A percentile compares a stretch with the other conserved stretches of the same genome.
Evolutionary conservation across 2,329 filamentous ascomycete genomes (phyloP).

Genomic region (Xylogone sp.): DNA sequence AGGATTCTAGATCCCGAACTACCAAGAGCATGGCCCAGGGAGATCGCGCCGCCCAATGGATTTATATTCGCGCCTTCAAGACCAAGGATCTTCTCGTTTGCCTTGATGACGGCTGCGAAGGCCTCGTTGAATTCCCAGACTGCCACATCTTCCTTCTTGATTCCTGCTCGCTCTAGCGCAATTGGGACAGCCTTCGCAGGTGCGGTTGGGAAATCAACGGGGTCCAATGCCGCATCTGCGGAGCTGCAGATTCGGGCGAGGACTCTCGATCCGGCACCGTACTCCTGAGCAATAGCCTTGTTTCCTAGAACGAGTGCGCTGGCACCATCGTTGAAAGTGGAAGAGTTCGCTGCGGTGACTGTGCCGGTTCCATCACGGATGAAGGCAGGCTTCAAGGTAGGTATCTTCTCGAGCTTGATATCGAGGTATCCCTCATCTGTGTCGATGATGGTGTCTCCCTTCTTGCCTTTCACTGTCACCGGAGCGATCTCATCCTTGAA

Average conservation of each 20-base stretch:
- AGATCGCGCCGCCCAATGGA: slow-evolving; percentile 85
- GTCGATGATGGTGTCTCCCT: slow-evolving; percentile 74
- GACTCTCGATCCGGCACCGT: slow-evolving; percentile 72
- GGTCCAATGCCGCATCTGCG: slow-evolving; percentile 85
- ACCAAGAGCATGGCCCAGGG: slow-evolving; percentile 85
- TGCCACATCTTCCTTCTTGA: slow-evolving; percentile 86
- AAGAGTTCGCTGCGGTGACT: slow-evolving; percentile 92
- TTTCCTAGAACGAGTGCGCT: slow-evolving; percentile 83
- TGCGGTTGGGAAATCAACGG: slow-evolving; percentile 92
- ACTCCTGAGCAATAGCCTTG: slow-evolving; percentile 75
- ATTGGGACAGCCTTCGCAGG: slow-evolving; percentile 90
- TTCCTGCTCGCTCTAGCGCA: slow-evolving; percentile 81
- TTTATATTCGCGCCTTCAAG: slow-evolving; percentile 80
- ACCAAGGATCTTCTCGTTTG: slow-evolving; percentile 76
- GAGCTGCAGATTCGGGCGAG: slow-evolving; percentile 82
- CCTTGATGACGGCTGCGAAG: slow-evolving; percentile 92
- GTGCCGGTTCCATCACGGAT: slow-evolving; percentile 80
- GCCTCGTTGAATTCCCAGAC: slow-evolving; percentile 99
- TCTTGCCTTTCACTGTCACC: slow-evolving; percentile 79
- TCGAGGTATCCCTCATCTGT: slow-evolving; percentile 89
- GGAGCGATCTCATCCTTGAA: slow-evolving; percentile 90
- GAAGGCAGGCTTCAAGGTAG: slow-evolving; percentile 87
- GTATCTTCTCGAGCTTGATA: slow-evolving; percentile 81
- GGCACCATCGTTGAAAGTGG: slow-evolving; percentile 91
- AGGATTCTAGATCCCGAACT: slow-evolving; percentile 92